Evolutionary conservation across 441 rosid genomes (phyloP).

Genomic region (Croton laevigatus): DNA sequence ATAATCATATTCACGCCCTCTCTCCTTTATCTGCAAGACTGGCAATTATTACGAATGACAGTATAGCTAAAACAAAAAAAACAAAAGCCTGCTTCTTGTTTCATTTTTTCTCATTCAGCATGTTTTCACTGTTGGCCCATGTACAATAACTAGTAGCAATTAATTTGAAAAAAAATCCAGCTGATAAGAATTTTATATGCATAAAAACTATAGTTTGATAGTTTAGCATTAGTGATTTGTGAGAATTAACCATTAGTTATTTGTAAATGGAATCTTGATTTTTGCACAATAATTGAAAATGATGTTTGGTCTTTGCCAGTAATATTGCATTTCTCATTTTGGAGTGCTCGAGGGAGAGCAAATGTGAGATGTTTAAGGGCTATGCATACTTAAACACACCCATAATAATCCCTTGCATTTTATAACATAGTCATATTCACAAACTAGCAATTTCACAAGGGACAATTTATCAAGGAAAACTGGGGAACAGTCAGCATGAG

Average conservation of each 20-base stretch:
- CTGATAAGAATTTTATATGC: background rate
- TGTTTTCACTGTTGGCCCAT: background rate
- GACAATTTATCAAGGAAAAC: background rate
- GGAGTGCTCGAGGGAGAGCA: background rate
- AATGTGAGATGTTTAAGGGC: background rate
- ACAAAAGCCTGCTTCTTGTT: background rate
- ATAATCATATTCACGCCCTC: background rate
- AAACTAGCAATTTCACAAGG: background rate
- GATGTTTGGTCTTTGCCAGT: too few relatives aligned
- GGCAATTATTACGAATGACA: background rate
- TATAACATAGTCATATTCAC: background rate
- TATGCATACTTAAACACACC: background rate
- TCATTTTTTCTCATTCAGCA: background rate
- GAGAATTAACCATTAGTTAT: background rate
- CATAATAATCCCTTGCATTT: background rate
- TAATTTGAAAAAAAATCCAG: background rate
- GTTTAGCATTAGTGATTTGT: background rate
- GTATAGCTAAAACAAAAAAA: background rate
- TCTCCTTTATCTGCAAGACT: background rate
- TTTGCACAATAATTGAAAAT: background rate
- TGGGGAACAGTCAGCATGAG: background rate
- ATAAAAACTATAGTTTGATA: background rate
- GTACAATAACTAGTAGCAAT: background rate
- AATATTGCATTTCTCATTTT: background rate
- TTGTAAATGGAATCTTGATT: background rate